phyloP scores from a whole-genome alignment of 176 grass and related monocot species.

The Rhynchospora tenuis region DNA sequence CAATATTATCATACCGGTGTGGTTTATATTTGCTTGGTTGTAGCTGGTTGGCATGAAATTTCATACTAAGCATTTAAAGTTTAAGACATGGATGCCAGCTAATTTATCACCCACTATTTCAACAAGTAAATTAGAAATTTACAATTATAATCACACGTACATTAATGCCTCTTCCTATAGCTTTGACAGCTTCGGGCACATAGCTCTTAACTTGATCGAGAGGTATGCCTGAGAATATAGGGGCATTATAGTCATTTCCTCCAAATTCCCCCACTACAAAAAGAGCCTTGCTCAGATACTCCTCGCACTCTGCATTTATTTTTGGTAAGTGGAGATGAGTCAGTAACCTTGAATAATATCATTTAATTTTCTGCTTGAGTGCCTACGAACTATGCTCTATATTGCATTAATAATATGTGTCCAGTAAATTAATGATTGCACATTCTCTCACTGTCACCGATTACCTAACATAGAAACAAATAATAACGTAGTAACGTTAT shows the following conservation, averaged over 20 bases:
- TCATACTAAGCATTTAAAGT: not conserved
- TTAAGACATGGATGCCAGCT: not conserved
- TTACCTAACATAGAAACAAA: not conserved
- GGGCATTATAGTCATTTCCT: conserved; percentile 95
- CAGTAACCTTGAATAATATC: not conserved
- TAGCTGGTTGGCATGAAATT: not conserved
- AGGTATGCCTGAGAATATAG: conserved; percentile 58
- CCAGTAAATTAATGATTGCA: not conserved
- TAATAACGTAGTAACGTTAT: not conserved
- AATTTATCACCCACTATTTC: conserved; percentile 9
- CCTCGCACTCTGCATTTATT: conserved; percentile 68
- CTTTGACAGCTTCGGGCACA: conserved; percentile 49
- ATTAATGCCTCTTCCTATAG: conserved; percentile 65
- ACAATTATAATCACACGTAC: conserved; percentile 24
- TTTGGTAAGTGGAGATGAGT: conserved; percentile 12
- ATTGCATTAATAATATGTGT: not conserved
- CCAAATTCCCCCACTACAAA: conserved; percentile 92
- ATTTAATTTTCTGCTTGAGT: not conserved
- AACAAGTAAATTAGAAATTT: conserved; percentile 8
- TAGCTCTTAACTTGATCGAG: conserved; percentile 64
- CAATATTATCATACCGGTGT: not conserved
- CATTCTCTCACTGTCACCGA: not conserved
- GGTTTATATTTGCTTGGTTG: not conserved
- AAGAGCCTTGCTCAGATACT: conserved; percentile 76
- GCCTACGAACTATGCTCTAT: not conserved